Conservation (phyloP, 371 early-diverging fungal species). For the Rhizopus microsporus region DNA sequence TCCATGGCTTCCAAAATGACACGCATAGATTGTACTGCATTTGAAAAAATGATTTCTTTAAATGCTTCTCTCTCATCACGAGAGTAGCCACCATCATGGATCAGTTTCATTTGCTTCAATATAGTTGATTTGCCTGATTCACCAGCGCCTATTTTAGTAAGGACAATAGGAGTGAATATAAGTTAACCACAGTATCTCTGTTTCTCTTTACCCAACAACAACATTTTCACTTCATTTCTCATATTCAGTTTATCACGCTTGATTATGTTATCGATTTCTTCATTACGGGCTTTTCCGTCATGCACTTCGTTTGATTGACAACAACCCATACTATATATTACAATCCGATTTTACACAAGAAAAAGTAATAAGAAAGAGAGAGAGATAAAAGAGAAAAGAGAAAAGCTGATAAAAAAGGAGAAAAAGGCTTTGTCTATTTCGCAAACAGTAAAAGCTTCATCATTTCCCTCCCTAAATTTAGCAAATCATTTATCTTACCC, state of each 20-base stretch:
- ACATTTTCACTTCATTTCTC: slow-evolving; percentile 93
- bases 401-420: background rate
- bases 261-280: slow-evolving; percentile 87
- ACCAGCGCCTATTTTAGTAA: slow-evolving; percentile 18
- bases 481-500: too few relatives aligned
- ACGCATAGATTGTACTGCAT: slow-evolving; percentile 93
- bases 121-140: slow-evolving; percentile 96
- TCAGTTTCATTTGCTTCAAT: slow-evolving; percentile 96
- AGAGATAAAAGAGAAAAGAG: too few relatives aligned
- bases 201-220: slow-evolving; percentile 74
- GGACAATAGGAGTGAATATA: background rate
- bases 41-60: slow-evolving; percentile 93
- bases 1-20: slow-evolving; percentile 95
- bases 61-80: slow-evolving; percentile 84
- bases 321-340: slow-evolving; percentile 76
- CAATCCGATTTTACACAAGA: too few relatives aligned
- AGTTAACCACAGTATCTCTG: background rate
- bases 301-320: slow-evolving; percentile 79
- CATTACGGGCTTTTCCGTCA: slow-evolving; percentile 78
- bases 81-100: slow-evolving; percentile 91
- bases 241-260: slow-evolving; percentile 74
- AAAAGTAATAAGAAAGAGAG: background rate
- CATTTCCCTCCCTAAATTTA: too few relatives aligned
- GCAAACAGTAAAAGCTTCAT: too few relatives aligned
- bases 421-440: background rate